phyloP scores from a whole-genome alignment of 345 rosid species.

The Citrus medica region DNA sequence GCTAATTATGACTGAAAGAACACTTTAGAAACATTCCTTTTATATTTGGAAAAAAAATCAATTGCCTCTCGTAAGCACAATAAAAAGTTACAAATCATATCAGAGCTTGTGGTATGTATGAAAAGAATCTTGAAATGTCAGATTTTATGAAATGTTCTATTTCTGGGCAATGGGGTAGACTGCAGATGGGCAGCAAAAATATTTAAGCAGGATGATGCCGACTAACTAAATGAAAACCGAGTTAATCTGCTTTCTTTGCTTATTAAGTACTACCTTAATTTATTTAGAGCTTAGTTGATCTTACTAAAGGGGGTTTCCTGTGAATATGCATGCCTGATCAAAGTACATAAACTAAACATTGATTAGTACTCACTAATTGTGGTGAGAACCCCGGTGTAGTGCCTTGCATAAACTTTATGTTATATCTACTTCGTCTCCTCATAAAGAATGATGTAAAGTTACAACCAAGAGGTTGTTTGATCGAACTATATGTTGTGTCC shows the following conservation, averaged over 20 bases:
- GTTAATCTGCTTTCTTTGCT: background rate
- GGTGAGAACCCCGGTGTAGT: background rate
- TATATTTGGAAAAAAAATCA: background rate
- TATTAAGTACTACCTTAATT: background rate
- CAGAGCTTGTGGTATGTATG: background rate
- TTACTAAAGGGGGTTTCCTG: background rate
- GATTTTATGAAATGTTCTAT: background rate
- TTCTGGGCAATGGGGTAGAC: background rate
- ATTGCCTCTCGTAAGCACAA: background rate
- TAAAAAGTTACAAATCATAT: background rate
- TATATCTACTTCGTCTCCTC: background rate
- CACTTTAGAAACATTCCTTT: background rate
- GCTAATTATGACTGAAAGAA: background rate
- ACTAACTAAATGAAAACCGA: background rate
- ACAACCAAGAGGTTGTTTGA: background rate
- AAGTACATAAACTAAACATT: no score
- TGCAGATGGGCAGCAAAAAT: background rate
- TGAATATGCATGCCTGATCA: background rate
- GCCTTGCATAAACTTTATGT: background rate
- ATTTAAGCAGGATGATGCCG: no score
- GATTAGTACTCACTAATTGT: background rate
- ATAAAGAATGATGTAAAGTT: background rate
- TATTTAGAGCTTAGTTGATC: background rate
- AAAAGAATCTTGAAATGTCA: background rate
- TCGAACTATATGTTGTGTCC: background rate